Evolutionary conservation across 257 asterid genomes (phyloP), one percentile per base, ranked within the genome.

Genomic region (Capsicum chinense): DNA sequence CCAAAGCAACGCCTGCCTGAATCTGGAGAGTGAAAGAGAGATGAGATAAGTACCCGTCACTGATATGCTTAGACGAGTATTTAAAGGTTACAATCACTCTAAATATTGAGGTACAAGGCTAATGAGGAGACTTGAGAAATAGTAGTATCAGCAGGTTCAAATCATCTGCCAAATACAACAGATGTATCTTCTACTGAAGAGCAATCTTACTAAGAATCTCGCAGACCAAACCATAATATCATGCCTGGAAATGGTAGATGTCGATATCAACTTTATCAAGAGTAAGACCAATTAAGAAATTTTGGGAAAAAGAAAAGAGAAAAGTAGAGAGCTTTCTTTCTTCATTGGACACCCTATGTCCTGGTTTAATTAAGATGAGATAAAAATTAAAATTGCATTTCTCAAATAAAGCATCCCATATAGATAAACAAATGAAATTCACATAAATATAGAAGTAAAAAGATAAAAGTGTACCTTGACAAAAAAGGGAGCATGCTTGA

Each of bases 1-100:
- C 88, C 44, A 88, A 87, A 90, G 85, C 85, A 69, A 86, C 79
- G 66, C 81, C 86, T 74, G 66, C 92, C 93, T 90, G 90, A 82
- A 84, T 83, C 58, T 67, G 62, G 88, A 86, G 88, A 87, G 88
- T 81, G 68, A 82, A 82, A 60, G 68, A 82, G 80, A 73, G 50
- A 78, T 70, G 81, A 79, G 74, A 83, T n/a, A 67, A 52, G 81
- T 42, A 48, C 57, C 59, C 42, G 58, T 63, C 21, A 42, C 16
- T 79, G 26, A 58, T 17, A 64, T 74, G 48, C 56, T 85, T 66
- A 19, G 37, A 83, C 79, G 33, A 85, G 39, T 81, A 50, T 78
- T 82, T 52, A 83, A 60, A 66, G 56, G 80, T 85, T 64, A 56
- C 62, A 47, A 80, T 84, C 82, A 80, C 78, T 83, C 39, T 71